These are phyloP conservation scores for Fusarium ambrosium DNA, from an alignment of 2,329 filamentous ascomycete genomes.

Conservation along the genomic window DNA sequence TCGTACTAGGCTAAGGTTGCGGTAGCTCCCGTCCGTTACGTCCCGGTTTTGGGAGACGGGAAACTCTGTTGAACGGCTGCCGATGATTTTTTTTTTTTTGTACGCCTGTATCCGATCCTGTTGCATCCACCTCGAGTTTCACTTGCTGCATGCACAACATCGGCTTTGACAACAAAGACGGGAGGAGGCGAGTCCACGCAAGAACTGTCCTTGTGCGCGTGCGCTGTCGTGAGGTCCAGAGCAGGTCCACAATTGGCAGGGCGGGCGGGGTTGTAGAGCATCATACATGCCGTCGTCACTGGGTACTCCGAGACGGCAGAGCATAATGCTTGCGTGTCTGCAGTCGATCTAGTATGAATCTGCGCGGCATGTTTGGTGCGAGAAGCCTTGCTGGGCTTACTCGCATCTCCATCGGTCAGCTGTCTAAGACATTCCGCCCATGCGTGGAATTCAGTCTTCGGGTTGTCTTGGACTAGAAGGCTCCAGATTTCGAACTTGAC, in stretches of 20 bases:
- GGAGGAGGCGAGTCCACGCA: constrained; percentile 15
- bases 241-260: constrained; percentile 1
- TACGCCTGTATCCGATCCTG: background rate
- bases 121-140: background rate
- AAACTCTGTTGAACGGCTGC: background rate
- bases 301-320: background rate
- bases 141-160: constrained; percentile 14
- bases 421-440: background rate
- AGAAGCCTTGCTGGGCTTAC: background rate
- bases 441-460: background rate
- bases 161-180: background rate
- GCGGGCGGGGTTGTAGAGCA: background rate
- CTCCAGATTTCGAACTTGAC: background rate
- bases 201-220: constrained; percentile 25
- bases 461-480: background rate
- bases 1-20: constrained; percentile 16
- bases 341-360: background rate
- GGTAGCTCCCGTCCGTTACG: constrained; percentile 18
- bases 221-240: background rate
- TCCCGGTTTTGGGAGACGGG: background rate
- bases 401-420: background rate
- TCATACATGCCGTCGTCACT: background rate
- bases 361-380: background rate
- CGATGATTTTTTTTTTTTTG: background rate
- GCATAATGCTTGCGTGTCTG: background rate